Base-by-base conservation (phyloP, 2,329 filamentous ascomycete species). In the Talaromyces islandicus region DNA sequence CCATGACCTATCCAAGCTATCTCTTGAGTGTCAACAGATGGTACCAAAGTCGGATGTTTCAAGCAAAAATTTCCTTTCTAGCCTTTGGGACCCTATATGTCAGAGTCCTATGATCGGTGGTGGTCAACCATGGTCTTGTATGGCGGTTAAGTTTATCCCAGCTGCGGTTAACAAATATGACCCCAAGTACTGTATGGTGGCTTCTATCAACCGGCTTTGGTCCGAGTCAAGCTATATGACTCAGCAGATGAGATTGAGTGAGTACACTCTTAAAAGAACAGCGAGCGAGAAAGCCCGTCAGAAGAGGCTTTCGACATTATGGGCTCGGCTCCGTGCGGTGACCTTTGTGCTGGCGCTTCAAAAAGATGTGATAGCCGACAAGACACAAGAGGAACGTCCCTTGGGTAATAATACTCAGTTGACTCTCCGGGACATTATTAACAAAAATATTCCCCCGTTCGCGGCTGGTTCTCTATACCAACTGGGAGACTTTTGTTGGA, bases 281-380 rank as follows among this genome's bases (percentile, higher is more conserved):
- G 19, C 30, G 11, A n/a, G 5, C 11, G 21, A 60, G 46, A 25
- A 43, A 32, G 21, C 17, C 30, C 58, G 58, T 12, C 58, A 48
- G 14, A 60, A 54, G 32, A 50, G 58, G 32, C 58, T 60, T 7
- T 56, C 58, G 6, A 56, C 58, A 4, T 43, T 60, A 24, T 56
- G 29, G 43, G 25, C 58, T 21, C 53, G 54, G 24, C 32, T 60
- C 7, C 46, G 58, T 27, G 58, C 58, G 32, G 58, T 60, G 10
- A 60, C 53, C 4, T 60, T 60, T 51, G 38, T 60, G 14, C 54
- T 60, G 17, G 48, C 46, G n/a, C 54, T 60, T 24, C 46, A 52
- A 19, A 60, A 60, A 27, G 58, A 60, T 24, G 46, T 56, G 27
- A 32, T 48, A 6, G 4, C 14, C 19, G 17, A 51, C n/a, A 30